Conservation (phyloP, 129 eudicot species). For the Mikania micrantha region DNA sequence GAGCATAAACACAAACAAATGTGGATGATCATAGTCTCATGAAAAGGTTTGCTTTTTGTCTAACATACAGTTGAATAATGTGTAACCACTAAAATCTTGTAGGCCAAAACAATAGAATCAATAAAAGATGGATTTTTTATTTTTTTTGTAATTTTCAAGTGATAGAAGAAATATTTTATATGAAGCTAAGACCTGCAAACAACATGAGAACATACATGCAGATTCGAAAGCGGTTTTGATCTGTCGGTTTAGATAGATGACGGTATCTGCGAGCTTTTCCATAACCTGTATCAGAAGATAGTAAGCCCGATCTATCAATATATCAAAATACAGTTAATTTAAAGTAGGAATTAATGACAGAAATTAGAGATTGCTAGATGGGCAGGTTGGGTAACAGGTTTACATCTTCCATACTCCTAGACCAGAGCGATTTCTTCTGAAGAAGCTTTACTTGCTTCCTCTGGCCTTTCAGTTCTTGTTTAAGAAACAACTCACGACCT, state of each 20-base stretch:
- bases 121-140: neutral
- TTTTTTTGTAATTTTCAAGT: neutral
- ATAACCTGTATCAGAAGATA: slow-evolving; percentile 46
- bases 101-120: neutral
- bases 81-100: neutral
- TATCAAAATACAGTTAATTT: neutral
- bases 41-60: neutral
- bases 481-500: slow-evolving; percentile 39
- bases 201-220: slow-evolving; percentile 39
- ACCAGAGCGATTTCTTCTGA: slow-evolving; percentile 84
- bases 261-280: slow-evolving; percentile 79
- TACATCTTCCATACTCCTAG: slow-evolving; percentile 93
- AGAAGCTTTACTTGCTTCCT: slow-evolving; percentile 56
- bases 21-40: neutral
- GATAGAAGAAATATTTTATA: neutral
- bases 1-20: slow-evolving; percentile 3
- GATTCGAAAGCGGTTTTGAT: slow-evolving; percentile 44
- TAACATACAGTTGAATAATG: neutral
- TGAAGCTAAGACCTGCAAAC: neutral
- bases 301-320: slow-evolving; percentile 9
- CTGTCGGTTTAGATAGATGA: slow-evolving; percentile 48
- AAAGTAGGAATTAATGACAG: slow-evolving; percentile 7
- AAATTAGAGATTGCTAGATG: neutral
- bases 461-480: slow-evolving; percentile 52
- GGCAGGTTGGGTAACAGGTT: neutral